A percentile compares a stretch with the other conserved stretches of the same genome.
These are phyloP conservation scores for Balakata baccata DNA, from an alignment of 345 rosid species.

Conservation along the genomic window DNA sequence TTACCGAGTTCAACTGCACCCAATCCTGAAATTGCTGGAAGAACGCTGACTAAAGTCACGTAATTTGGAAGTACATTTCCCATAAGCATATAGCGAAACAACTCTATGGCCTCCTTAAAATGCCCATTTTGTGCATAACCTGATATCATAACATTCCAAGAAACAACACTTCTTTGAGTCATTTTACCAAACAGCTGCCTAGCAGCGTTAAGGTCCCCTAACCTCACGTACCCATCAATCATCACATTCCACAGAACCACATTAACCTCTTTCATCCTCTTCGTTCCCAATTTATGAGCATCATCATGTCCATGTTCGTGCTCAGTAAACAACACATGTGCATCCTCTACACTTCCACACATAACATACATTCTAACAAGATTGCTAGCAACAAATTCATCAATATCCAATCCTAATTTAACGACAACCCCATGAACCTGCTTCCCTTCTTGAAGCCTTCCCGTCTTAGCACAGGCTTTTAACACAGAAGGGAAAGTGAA, in stretches of 20 bases:
- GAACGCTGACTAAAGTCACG: slow-evolving; percentile 41
- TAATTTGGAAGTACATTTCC: slow-evolving; percentile 44
- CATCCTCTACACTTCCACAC: slow-evolving; percentile 54
- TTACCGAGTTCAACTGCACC: slow-evolving; percentile 52
- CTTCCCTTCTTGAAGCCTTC: slow-evolving; percentile 50
- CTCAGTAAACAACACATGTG: slow-evolving; percentile 39
- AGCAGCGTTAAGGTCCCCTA: slow-evolving; percentile 46
- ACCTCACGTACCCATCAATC: slow-evolving; percentile 56
- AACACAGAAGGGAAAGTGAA: slow-evolving; percentile 68
- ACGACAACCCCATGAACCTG: slow-evolving; percentile 55
- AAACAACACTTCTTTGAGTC: slow-evolving; percentile 41
- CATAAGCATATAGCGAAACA: slow-evolving; percentile 51
- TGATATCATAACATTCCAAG: slow-evolving; percentile 58
- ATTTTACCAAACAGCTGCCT: slow-evolving; percentile 21
- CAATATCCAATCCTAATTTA: slow-evolving; percentile 49
- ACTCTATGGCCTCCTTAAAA: slow-evolving; percentile 40
- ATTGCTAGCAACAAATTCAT: slow-evolving; percentile 61
- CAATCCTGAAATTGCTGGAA: slow-evolving; percentile 58
- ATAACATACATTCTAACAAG: slow-evolving; percentile 68
- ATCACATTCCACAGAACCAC: slow-evolving; percentile 73
- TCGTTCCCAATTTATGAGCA: too few species aligned
- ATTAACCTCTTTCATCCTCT: neutral
- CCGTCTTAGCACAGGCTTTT: slow-evolving; percentile 54
- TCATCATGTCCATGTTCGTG: slow-evolving; percentile 8
- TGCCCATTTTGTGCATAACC: slow-evolving; percentile 45